Base-by-base conservation (phyloP, 805 yeast genomes). In the Wickerhamomyces silvicola region DNA sequence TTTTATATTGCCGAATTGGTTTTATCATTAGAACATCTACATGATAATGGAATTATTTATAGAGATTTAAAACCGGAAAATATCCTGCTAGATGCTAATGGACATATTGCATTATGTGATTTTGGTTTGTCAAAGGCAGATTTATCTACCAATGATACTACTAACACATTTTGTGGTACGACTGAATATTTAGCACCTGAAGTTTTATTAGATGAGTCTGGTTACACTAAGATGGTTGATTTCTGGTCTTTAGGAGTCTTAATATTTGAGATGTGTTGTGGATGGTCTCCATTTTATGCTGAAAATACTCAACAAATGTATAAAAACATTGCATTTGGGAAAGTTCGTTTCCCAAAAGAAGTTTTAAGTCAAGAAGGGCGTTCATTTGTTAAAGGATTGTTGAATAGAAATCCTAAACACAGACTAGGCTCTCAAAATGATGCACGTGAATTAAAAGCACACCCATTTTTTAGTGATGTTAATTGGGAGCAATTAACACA, bases 221-320 rank as follows among this genome's bases (percentile, higher is more conserved):
- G 98, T 12, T 92, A 92, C 63, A 92, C 97, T 23, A 87, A 88
- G 60, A 90, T 92, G 97, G 98, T 92, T 39, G 98, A 92, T 59
- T 92, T 92, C 50, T 92, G 98, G 98, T 88, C 97, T 3, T 65
- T 92, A 37, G 98, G 98, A 38, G 98, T 92, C 17, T 66, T 92
- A 37, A 87, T 92, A 28, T 92, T 92, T 60, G 98, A 92, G 64
- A 92, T 92, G 98, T 88, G 97, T 60, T 92, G 97, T 64, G 98
- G 98, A 31, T 92, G 97, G 98, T 83, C 95, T 5, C 98, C 98
- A 34, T 92, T 92, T 59, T 92, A 86, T 52, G 98, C 97, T 18
- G 97, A 90, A 42, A 90, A 86, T 58, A 87, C 95, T 31, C 97
- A 92, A 64, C 96, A 92, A 60, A 92, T 92, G 98, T 92, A 92